These are phyloP conservation scores for Citrus inodora DNA, from an alignment of 345 rosid species.

Conservation along the genomic window DNA sequence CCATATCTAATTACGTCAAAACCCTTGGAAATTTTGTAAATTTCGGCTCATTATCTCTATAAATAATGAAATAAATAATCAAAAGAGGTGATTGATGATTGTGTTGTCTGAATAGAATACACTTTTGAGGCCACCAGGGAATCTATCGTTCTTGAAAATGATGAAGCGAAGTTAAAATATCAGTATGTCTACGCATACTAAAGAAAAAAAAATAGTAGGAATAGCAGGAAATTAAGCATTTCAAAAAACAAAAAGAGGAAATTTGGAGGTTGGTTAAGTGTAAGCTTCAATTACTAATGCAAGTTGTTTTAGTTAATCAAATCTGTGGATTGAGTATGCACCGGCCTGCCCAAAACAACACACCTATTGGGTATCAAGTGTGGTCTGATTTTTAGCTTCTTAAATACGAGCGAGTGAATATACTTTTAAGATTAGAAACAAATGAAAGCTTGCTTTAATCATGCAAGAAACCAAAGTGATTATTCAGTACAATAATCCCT, in stretches of 20 bases:
- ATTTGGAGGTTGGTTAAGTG: not conserved
- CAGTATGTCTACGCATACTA: not conserved
- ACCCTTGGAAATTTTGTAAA: not conserved
- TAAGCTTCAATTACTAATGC: not conserved
- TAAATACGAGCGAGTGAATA: no score
- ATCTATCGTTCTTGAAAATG: not conserved
- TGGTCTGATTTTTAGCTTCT: no score
- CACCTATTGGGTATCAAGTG: not conserved
- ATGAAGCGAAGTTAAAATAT: slow-evolving; percentile 7
- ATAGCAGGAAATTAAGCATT: not conserved
- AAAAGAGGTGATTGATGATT: not conserved
- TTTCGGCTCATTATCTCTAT: not conserved
- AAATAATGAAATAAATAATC: not conserved
- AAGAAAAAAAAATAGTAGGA: not conserved
- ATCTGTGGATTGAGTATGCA: not conserved
- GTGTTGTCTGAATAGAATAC: not conserved
- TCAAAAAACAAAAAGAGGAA: not conserved
- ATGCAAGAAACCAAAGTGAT: no score
- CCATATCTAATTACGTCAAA: not conserved
- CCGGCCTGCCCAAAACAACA: not conserved
- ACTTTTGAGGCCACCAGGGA: not conserved
- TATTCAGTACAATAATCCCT: no score
- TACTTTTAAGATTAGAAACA: no score
- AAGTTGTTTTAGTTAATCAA: not conserved
- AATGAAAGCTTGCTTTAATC: no score